Evolutionary conservation across 75 land plant genomes (phyloP).

Genomic region (Selaginella moellendorffii): DNA sequence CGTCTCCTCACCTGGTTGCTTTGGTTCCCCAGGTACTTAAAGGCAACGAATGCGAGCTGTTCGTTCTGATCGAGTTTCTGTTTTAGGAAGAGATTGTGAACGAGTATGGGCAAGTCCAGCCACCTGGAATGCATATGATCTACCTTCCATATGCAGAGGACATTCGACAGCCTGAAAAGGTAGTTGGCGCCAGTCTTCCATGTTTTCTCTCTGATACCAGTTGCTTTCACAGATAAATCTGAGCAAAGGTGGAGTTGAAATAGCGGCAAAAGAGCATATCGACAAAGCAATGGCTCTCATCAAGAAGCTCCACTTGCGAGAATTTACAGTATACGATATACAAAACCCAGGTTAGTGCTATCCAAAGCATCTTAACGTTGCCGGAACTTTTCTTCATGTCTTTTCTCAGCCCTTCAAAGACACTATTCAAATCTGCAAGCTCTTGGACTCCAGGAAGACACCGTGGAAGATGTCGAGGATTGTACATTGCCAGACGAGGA

Average conservation of each 20-base stretch:
- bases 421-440: slow-evolving; percentile 82
- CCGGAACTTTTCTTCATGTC: neutral
- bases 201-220: neutral
- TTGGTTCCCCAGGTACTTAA: slow-evolving; percentile 74
- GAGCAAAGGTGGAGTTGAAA: slow-evolving; percentile 16
- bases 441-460: slow-evolving; percentile 74
- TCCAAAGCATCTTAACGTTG: too few relatives aligned
- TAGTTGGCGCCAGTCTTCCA: slow-evolving; percentile 7
- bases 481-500: slow-evolving; percentile 80
- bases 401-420: slow-evolving; percentile 70
- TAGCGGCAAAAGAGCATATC: slow-evolving; percentile 61
- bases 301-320: slow-evolving; percentile 57
- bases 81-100: slow-evolving; percentile 50
- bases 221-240: too few relatives aligned
- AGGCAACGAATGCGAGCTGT: neutral
- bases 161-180: slow-evolving; percentile 81
- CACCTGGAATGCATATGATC: slow-evolving; percentile 96
- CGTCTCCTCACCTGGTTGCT: slow-evolving; percentile 69
- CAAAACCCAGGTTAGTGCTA: slow-evolving; percentile 91
- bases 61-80: neutral
- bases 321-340: slow-evolving; percentile 69
- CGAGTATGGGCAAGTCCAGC: slow-evolving; percentile 67
- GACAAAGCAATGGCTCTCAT: slow-evolving; percentile 51
- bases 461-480: slow-evolving; percentile 43
- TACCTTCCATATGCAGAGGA: slow-evolving; percentile 94